These are phyloP conservation scores for Pleomassaria siparia DNA, from an alignment of 2,329 filamentous ascomycete species.

Conservation along the genomic window DNA sequence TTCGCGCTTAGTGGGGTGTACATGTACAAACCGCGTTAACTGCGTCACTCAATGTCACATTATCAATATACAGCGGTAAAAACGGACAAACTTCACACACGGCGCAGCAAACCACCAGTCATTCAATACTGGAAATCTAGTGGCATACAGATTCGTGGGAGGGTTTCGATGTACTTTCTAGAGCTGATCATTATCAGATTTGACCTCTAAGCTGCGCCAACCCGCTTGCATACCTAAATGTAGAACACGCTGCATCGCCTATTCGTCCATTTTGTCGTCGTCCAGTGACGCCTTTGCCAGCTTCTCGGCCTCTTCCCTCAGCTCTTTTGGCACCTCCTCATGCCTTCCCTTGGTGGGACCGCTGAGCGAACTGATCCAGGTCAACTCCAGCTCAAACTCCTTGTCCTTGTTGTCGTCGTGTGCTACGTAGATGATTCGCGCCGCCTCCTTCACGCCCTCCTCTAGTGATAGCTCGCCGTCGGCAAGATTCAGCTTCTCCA, in stretches of 20 bases:
- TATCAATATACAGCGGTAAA: neutral
- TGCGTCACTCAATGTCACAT: conserved; percentile 1
- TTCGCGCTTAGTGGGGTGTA: conserved; percentile 18
- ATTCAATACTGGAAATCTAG: neutral
- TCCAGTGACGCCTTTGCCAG: conserved; percentile 88
- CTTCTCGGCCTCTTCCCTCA: conserved; percentile 88
- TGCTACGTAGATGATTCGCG: conserved; percentile 93
- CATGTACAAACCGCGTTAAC: too few species aligned
- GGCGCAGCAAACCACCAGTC: neutral
- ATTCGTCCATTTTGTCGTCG: conserved; percentile 91
- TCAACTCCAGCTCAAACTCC: conserved; percentile 99
- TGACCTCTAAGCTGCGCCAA: conserved; percentile 28
- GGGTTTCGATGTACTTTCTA: conserved; percentile 7
- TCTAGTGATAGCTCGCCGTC: conserved; percentile 75
- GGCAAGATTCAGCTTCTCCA: conserved; percentile 92
- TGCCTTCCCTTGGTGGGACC: conserved; percentile 93
- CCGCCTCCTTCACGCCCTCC: conserved; percentile 93
- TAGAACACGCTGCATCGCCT: conserved; percentile 34
- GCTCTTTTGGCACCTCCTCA: conserved; percentile 86
- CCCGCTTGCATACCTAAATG: conserved; percentile 12
- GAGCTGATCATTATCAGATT: conserved; percentile 29
- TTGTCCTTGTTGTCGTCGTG: conserved; percentile 99
- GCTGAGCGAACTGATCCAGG: conserved; percentile 84
- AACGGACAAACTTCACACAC: neutral
- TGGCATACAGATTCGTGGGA: neutral